A percentile compares a stretch with the other conserved stretches of the same genome.
phyloP scores from a whole-genome alignment of 2,329 filamentous ascomycete species.

The Exophiala spinifera region DNA sequence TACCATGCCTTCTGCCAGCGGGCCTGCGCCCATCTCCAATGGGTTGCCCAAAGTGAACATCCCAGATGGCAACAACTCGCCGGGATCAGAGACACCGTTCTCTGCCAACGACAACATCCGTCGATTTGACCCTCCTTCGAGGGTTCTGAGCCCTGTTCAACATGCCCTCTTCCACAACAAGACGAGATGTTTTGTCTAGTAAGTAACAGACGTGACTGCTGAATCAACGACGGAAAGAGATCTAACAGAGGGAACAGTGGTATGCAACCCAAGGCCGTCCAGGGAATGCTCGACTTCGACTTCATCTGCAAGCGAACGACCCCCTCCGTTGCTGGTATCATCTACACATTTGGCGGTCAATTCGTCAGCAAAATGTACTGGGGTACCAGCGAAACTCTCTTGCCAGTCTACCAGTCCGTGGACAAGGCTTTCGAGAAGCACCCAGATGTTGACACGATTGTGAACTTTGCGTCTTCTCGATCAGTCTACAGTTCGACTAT shows the following conservation, averaged over 20 bases:
- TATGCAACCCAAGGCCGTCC: constrained; percentile 89
- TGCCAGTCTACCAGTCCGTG: constrained; percentile 95
- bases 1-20: constrained; percentile 46
- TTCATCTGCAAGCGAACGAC: constrained; percentile 99
- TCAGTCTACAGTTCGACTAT: constrained; percentile 98
- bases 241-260: constrained; percentile 55
- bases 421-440: constrained; percentile 94
- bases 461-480: constrained; percentile 99
- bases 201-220: constrained; percentile 58
- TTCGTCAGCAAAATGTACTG: constrained; percentile 99
- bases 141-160: constrained; percentile 81
- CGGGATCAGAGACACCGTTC: constrained; percentile 33
- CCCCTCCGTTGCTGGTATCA: constrained; percentile 96
- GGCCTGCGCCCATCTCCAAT: constrained; percentile 40
- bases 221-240: background rate
- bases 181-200: constrained; percentile 99
- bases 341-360: constrained; percentile 99
- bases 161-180: constrained; percentile 98
- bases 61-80: constrained; percentile 39
- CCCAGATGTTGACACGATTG: constrained; percentile 91
- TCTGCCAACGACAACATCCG: constrained; percentile 98
- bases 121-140: constrained; percentile 89
- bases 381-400: constrained; percentile 97
- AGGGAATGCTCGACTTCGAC: constrained; percentile 98
- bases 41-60: constrained; percentile 51